Percentiles rank a stretch among this genome's conserved stretches.
phyloP scores from a whole-genome alignment of 176 grass and related monocot species.

The Elymus sibiricus region DNA sequence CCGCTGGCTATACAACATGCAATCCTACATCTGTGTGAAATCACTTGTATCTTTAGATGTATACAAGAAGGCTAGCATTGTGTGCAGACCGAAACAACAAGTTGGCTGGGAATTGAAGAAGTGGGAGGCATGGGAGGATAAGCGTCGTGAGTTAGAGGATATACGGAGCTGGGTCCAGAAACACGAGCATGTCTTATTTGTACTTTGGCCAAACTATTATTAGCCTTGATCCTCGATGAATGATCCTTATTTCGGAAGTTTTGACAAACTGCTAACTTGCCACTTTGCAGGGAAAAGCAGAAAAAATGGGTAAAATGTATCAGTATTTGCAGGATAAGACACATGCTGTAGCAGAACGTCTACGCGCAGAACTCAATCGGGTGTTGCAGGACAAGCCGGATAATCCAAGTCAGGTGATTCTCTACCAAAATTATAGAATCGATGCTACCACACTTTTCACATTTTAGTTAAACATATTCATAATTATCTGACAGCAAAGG shows the following conservation, averaged over 20 bases:
- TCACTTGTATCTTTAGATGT: conserved; percentile 20
- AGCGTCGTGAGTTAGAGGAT: background rate
- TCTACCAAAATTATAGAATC: background rate
- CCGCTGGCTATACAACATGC: background rate
- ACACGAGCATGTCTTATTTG: background rate
- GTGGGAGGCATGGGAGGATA: background rate
- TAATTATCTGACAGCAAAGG: background rate
- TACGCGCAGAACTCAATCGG: background rate
- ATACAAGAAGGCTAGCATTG: conserved; percentile 24
- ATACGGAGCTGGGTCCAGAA: background rate
- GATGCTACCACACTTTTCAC: background rate
- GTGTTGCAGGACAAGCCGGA: background rate
- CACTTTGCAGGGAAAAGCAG: background rate
- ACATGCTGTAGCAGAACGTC: background rate
- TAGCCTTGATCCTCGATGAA: background rate
- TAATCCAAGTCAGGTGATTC: background rate
- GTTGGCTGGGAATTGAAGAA: conserved; percentile 7
- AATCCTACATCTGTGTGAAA: conserved; percentile 23
- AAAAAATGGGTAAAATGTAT: background rate
- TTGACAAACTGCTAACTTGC: background rate
- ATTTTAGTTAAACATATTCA: background rate
- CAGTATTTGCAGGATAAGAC: background rate
- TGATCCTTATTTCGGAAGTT: background rate
- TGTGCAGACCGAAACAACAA: background rate
- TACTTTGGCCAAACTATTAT: background rate